Base-by-base conservation (phyloP, 306 rosid genomes). In the Abrus precatorius region DNA sequence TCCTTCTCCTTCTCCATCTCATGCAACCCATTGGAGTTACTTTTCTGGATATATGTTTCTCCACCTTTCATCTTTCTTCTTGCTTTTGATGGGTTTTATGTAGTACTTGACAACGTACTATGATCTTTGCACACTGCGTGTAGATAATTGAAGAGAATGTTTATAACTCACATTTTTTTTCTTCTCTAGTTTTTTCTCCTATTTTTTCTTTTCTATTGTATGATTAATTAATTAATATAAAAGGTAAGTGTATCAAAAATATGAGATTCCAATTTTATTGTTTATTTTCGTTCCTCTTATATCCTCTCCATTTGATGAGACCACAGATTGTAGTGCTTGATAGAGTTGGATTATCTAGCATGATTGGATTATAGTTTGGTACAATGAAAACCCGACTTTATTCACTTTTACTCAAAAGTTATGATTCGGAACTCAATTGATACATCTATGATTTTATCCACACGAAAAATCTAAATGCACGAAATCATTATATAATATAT, bases 21-120 rank as follows among this genome's bases (percentile, higher is more conserved):
- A 43, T 74, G 82, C 79, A 44, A 69, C 8, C 71, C 82, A 6
- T 34, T 44, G 36, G 76, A 80, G 55, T 30, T 45, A 71, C 30
- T 72, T 76, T 2, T 75, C 49, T 59, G 55, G 20, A 57, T 73
- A 73, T 50, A 14, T 74, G 61, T 74, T 74, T 52, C 69, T 74
- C 55, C 84, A 79, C 9, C 5, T 84, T 59, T 79, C 78, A 59
- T 84, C 71, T 43, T 66, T 84, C 47, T 69, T 80, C 64, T 47
- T 84, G 68, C 68, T 71, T 28, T 62, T 62, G 14, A 56, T 76
- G 36, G 33, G 34, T 76, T 83, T 83, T 33, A 1, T 69, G 48
- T 79, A 60, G 61, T 50, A 3, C 30, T 3, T 38, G 14, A 40
- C 5, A 6, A 4, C 5, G 11, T 52, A 66, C 5, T 49, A 20